These are phyloP conservation scores for Aspergillus baeticus DNA, from an alignment of 495 filamentous ascomycete species.

Conservation along the genomic window DNA sequence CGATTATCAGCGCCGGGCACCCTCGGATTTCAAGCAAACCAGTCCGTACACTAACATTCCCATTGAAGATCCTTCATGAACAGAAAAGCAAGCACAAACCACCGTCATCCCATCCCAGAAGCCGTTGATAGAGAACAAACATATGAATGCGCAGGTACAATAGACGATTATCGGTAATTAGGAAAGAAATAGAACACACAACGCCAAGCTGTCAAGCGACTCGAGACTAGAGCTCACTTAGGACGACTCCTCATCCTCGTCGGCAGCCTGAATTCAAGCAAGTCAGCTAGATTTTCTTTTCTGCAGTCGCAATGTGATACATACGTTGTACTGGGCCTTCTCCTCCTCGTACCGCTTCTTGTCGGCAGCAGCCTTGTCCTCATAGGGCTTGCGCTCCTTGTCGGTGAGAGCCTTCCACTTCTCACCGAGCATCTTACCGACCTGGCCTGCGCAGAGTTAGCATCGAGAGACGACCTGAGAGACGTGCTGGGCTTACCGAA, in stretches of 20 bases:
- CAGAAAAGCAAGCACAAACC: conserved; percentile 44
- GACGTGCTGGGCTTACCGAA: conserved; percentile 65
- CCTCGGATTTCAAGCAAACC: conserved; percentile 24
- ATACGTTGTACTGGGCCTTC: conserved; percentile 88
- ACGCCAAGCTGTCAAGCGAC: conserved; percentile 36
- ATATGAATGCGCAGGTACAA: conserved; percentile 26
- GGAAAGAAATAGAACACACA: conserved; percentile 25
- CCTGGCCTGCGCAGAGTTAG: conserved; percentile 64
- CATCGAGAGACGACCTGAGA: conserved; percentile 17
- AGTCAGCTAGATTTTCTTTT: background rate
- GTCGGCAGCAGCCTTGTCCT: conserved; percentile 90
- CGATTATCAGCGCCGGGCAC: conserved; percentile 22
- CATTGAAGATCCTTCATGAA: conserved; percentile 36
- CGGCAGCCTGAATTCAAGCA: conserved; percentile 29
- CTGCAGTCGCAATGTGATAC: conserved; percentile 20
- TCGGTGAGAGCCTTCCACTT: conserved; percentile 94
- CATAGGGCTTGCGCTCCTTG: conserved; percentile 87
- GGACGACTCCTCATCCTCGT: conserved; percentile 55
- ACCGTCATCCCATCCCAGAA: conserved; percentile 44
- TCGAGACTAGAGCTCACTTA: conserved; percentile 30
- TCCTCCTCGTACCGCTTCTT: conserved; percentile 99
- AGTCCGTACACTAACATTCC: conserved; percentile 33
- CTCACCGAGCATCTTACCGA: conserved; percentile 96
- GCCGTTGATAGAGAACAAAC: conserved; percentile 36
- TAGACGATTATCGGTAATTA: conserved; percentile 34